A percentile compares a stretch with the other conserved stretches of the same genome.
Conservation (phyloP, 257 asterid species). For the Datura wrightii region DNA sequence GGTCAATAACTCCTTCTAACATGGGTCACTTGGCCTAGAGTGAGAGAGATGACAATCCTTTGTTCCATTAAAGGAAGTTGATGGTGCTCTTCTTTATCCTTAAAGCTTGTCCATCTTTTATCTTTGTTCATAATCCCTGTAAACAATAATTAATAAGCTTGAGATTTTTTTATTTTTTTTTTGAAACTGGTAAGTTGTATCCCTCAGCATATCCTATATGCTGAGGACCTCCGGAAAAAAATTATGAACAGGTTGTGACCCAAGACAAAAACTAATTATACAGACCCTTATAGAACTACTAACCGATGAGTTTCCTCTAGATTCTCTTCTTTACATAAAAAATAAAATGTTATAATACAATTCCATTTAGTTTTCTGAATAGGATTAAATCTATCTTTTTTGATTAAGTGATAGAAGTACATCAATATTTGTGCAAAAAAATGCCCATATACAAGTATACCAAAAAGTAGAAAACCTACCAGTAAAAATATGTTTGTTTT, state of each 20-base stretch:
- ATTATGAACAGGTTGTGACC: no score
- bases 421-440: not conserved
- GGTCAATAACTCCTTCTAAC: slow-evolving; percentile 12
- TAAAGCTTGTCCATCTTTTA: not conserved
- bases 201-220: no score
- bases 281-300: no score
- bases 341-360: no score
- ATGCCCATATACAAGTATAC: not conserved
- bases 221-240: no score
- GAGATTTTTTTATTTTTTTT: no score
- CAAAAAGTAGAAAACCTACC: not conserved
- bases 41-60: not conserved
- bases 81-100: not conserved
- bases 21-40: slow-evolving; percentile 11
- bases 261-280: no score
- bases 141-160: not conserved
- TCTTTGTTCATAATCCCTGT: not conserved
- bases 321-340: no score
- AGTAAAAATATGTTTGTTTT: not conserved
- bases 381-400: not conserved
- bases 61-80: not conserved
- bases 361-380: no score
- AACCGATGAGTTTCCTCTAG: no score
- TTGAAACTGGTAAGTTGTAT: no score
- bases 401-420: not conserved